phyloP scores from a whole-genome alignment of 495 filamentous ascomycete genomes.

The Penicillium goetzii region DNA sequence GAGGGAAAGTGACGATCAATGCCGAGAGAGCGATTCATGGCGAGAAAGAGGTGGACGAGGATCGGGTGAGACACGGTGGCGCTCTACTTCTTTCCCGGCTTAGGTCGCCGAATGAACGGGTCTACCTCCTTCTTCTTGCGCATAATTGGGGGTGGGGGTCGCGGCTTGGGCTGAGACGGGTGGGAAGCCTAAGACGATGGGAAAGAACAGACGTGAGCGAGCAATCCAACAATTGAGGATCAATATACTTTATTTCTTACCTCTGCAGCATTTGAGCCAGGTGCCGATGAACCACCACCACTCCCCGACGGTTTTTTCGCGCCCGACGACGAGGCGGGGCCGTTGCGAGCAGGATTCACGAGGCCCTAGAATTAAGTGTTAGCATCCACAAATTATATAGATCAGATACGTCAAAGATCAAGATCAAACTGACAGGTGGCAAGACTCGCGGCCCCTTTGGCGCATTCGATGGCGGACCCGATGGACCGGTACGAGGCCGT shows the following conservation, averaged over 20 bases:
- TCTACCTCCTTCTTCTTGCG: slow-evolving; percentile 54
- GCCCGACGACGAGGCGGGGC: slow-evolving; percentile 34
- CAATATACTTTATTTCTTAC: slow-evolving; percentile 26
- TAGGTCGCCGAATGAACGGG: slow-evolving; percentile 55
- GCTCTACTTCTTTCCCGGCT: slow-evolving; percentile 38
- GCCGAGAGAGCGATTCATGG: neutral
- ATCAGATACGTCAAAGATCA: slow-evolving; percentile 1
- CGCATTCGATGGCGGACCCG: slow-evolving; percentile 27
- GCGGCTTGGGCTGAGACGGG: slow-evolving; percentile 19
- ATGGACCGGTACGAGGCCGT: slow-evolving; percentile 31
- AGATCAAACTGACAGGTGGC: slow-evolving; percentile 34
- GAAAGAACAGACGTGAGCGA: slow-evolving; percentile 16
- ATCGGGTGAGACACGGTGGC: slow-evolving; percentile 5
- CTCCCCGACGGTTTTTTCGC: slow-evolving; percentile 16
- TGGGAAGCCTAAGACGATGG: slow-evolving; percentile 17
- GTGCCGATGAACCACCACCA: slow-evolving; percentile 13
- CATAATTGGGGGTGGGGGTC: slow-evolving; percentile 45
- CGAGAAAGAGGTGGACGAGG: neutral
- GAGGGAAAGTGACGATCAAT: neutral
- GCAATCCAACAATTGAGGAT: slow-evolving; percentile 8
- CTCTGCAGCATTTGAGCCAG: slow-evolving; percentile 19
- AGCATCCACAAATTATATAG: slow-evolving; percentile 9
- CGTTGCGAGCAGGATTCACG: slow-evolving; percentile 46
- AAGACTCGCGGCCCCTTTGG: slow-evolving; percentile 25
- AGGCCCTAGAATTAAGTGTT: slow-evolving; percentile 32